phyloP scores from a whole-genome alignment of 108 stramenopile species.

The Hondaea fermentalgiana region DNA sequence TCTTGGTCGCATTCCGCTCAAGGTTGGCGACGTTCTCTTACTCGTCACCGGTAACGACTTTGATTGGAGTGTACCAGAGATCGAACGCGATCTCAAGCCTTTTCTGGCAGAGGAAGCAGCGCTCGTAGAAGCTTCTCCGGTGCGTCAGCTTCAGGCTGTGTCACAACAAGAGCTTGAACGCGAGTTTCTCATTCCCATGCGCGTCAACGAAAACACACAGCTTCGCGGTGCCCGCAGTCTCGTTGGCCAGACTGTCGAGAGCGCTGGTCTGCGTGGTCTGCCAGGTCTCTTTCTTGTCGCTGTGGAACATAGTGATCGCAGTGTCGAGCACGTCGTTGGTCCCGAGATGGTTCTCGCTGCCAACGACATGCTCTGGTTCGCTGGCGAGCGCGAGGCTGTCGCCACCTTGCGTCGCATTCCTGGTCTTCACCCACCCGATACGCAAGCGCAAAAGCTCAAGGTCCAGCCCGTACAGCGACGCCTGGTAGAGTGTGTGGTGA shows the following conservation, averaged over 20 bases:
- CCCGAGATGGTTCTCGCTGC: not conserved
- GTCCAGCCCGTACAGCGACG: not conserved
- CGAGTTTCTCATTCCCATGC: constrained; percentile 10
- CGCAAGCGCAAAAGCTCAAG: constrained; percentile 15
- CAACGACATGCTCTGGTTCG: constrained; percentile 8
- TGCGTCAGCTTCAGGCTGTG: too few species aligned
- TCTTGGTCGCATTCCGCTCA: not conserved
- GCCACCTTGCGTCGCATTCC: constrained; percentile 4
- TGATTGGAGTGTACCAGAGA: not conserved
- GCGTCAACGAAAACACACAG: not conserved
- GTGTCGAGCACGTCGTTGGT: not conserved
- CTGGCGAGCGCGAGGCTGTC: not conserved
- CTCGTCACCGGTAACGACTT: constrained; percentile 10
- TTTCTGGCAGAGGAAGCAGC: not conserved
- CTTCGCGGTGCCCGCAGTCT: not conserved
- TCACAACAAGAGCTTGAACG: not conserved
- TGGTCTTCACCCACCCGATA: not conserved
- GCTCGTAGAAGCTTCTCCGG: too few species aligned
- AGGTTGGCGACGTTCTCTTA: not conserved
- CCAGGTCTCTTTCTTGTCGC: not conserved
- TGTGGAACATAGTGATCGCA: not conserved
- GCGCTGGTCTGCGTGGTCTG: constrained; percentile 2
- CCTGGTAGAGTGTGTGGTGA: constrained; percentile 8
- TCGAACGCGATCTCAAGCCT: not conserved
- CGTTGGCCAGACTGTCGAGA: not conserved